Evolutionary conservation across 139 green algal species (phyloP).

Genomic region (Spirogloea muscicola): DNA sequence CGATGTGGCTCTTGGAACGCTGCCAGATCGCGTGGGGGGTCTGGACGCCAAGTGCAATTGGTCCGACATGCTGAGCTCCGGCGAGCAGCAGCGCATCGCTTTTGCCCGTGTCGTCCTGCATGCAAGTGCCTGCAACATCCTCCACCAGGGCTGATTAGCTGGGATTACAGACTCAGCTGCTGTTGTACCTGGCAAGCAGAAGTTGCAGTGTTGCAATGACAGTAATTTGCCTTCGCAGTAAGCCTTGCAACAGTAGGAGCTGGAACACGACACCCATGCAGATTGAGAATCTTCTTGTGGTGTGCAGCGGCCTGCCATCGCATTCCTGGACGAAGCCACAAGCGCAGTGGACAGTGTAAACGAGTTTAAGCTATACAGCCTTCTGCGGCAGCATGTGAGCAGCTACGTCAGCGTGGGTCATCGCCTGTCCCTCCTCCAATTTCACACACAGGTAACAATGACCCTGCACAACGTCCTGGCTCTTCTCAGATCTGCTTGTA

Average conservation of each 20-base stretch:
- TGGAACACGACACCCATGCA: too few species aligned
- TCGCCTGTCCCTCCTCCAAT: constrained; percentile 28
- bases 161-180: too few species aligned
- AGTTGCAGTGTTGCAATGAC: too few species aligned
- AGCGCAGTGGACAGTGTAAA: constrained; percentile 43
- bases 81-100: constrained; percentile 83
- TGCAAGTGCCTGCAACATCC: too few species aligned
- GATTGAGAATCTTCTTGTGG: too few species aligned
- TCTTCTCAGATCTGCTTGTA: too few species aligned
- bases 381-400: not conserved
- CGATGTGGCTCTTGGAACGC: not conserved
- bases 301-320: constrained; percentile 47
- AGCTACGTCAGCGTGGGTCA: constrained; percentile 43
- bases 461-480: too few species aligned
- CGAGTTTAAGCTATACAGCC: constrained; percentile 37
- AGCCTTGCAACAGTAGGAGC: too few species aligned
- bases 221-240: too few species aligned
- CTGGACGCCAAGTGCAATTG: constrained; percentile 37
- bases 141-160: too few species aligned
- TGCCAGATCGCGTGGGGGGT: constrained; percentile 19
- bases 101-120: constrained; percentile 73
- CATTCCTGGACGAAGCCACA: constrained; percentile 50
- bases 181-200: too few species aligned
- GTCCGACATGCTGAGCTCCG: constrained; percentile 42
- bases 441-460: constrained; percentile 17